phyloP scores from a whole-genome alignment of 2,329 filamentous ascomycete species.

The Alternaria sp. region DNA sequence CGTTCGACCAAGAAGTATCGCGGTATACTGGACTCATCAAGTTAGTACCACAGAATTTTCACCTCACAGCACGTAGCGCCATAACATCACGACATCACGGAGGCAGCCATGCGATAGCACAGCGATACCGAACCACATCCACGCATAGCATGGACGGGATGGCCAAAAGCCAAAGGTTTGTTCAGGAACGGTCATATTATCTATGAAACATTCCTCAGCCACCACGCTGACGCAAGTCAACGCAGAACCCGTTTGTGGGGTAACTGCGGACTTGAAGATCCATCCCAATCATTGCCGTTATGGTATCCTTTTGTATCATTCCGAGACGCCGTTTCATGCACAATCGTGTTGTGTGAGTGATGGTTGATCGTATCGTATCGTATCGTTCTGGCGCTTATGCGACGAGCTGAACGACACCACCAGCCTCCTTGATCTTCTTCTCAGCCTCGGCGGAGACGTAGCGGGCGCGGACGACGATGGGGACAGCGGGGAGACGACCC shows the following conservation, averaged over 20 bases:
- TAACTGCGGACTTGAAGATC: slow-evolving; percentile 36
- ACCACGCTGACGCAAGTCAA: slow-evolving; percentile 53
- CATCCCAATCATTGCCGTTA: slow-evolving; percentile 31
- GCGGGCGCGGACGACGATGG: slow-evolving; percentile 90
- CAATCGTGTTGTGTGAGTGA: slow-evolving; percentile 12
- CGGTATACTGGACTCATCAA: background rate
- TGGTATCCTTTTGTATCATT: slow-evolving; percentile 31
- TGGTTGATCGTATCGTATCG: background rate
- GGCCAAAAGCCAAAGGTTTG: slow-evolving; percentile 45
- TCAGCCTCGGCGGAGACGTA: slow-evolving; percentile 97
- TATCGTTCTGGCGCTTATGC: slow-evolving; percentile 64
- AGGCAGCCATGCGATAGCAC: background rate
- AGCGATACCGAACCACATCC: background rate
- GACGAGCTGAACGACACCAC: slow-evolving; percentile 94
- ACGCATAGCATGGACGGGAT: background rate
- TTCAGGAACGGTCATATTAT: slow-evolving; percentile 59
- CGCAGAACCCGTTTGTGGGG: slow-evolving; percentile 23
- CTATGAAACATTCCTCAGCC: slow-evolving; percentile 58
- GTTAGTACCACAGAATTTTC: background rate
- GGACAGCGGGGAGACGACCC: slow-evolving; percentile 91
- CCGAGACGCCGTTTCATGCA: slow-evolving; percentile 37
- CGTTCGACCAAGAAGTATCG: background rate
- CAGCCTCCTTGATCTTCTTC: slow-evolving; percentile 98
- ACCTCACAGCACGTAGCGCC: background rate
- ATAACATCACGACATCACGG: slow-evolving; percentile 3